Conservation (phyloP, 2,329 filamentous ascomycete genomes). For the Geoglossum cookeanum region DNA sequence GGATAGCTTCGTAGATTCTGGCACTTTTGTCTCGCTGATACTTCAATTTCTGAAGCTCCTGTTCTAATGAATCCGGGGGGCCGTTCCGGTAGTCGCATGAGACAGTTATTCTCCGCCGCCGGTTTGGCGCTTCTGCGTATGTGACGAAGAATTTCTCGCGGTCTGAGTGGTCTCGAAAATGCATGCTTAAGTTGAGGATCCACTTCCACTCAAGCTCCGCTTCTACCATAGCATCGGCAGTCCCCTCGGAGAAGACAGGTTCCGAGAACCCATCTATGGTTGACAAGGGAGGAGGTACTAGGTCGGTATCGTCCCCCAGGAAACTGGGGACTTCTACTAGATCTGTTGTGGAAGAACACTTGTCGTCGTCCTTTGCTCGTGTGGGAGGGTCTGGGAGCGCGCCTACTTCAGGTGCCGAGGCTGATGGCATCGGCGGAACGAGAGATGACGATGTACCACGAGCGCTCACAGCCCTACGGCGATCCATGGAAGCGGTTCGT, state of each 20-base stretch:
- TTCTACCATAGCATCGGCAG: conserved; percentile 19
- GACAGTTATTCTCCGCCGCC: conserved; percentile 77
- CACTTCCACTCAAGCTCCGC: conserved; percentile 73
- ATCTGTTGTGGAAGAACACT: not conserved
- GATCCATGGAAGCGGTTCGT: conserved; percentile 49
- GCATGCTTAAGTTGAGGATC: conserved; percentile 97
- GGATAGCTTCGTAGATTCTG: conserved; percentile 85
- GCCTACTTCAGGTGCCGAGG: not conserved
- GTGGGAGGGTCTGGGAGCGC: not conserved
- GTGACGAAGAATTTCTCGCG: conserved; percentile 97
- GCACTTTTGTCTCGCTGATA: conserved; percentile 85
- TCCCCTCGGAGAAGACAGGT: not conserved
- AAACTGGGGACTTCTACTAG: not conserved
- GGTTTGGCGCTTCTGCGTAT: conserved; percentile 59
- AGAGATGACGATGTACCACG: conserved; percentile 22
- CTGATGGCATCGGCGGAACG: not conserved
- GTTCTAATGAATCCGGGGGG: conserved; percentile 64
- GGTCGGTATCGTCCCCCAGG: not conserved
- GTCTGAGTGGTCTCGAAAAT: conserved; percentile 81
- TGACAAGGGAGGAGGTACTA: not conserved
- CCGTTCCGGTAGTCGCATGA: conserved; percentile 82
- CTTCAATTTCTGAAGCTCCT: conserved; percentile 55
- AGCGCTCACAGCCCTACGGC: conserved; percentile 22
- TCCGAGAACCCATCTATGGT: conserved; percentile 1
- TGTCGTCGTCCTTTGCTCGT: not conserved